Evolutionary conservation across 1,284 basidiomycete genomes (phyloP), one percentile per base, ranked within the genome.

Genomic region (Inonotus obliquus): DNA sequence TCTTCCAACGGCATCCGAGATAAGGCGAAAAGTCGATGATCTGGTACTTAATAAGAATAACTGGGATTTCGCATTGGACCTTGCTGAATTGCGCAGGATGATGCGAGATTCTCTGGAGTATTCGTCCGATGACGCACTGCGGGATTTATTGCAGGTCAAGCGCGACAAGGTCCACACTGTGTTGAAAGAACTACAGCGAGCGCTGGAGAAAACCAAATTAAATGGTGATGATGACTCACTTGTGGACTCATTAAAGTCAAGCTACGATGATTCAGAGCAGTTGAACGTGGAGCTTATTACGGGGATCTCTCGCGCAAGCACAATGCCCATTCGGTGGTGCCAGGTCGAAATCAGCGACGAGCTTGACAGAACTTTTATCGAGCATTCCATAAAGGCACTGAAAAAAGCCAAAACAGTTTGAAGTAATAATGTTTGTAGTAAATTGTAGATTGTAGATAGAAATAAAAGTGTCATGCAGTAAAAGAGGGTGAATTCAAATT

Each of bases 131-230:
- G 79, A 76, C 13, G 81, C 83, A 66, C 83, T 91, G 77, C 73
- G 88, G 35, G 75, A 78, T 38, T 76, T 85, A 5, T 74, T 91
- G 60, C 83, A 87, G 65, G 79, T 89, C 21, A 79, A 79, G 38
- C 77, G 80, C 64, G 80, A 83, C 51, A 86, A 91, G 71, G 86
- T 90, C 77, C 86, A 86, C 0, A 90, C 91, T 70, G 88, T 87
- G 19, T 82, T 90, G 69, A 89, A 89, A 75, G 32, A 48, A 23
- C 44, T 55, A 37, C 54, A 55, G n/a, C 21, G 41, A 14, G 54
- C 37, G 23, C 41, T 55, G 7, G 25, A 55, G 27, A 37, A 55
- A 19, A 11, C 14, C n/a, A 35, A 39, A 29, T 10, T 32, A 17
- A 21, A 17, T 13, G 17, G 14, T n/a, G 29, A 35, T 17, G 17